phyloP scores from a whole-genome alignment of 78 protist species.

The slime mould (Dictyostelium discoideum) region DNA sequence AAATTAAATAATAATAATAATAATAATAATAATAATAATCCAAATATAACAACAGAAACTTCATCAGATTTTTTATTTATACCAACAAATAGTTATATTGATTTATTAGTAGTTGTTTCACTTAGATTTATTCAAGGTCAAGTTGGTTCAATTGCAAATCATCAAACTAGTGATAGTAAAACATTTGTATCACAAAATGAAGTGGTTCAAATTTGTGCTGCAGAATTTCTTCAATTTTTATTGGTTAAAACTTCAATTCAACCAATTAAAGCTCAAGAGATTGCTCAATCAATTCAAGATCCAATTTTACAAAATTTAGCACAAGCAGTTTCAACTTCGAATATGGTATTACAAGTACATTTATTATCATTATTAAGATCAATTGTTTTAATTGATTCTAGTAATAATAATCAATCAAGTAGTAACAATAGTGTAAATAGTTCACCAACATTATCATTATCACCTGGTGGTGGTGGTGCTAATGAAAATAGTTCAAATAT shows the following conservation, averaged over 20 bases:
- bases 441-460: neutral
- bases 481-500: neutral
- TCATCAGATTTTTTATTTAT: conserved; percentile 67
- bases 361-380: conserved; percentile 58
- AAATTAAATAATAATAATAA: neutral
- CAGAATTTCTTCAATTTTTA: conserved; percentile 69
- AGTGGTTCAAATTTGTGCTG: conserved; percentile 75
- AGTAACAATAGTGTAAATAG: neutral
- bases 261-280: conserved; percentile 45
- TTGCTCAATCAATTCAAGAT: conserved; percentile 74
- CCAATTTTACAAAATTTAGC: conserved; percentile 72
- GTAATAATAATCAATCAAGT: neutral
- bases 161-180: conserved; percentile 12
- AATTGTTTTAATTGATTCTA: conserved; percentile 55
- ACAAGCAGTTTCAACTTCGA: conserved; percentile 58
- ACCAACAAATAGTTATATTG: conserved; percentile 71
- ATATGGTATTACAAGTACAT: conserved; percentile 77
- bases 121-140: conserved; percentile 65
- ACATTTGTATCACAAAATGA: conserved; percentile 66
- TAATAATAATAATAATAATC: neutral
- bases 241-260: conserved; percentile 38
- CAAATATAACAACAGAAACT: neutral
- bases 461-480: neutral
- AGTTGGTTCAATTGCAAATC: conserved; percentile 6
- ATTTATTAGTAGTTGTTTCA: conserved; percentile 61